Base-by-base conservation (phyloP, 148 eudicot genomes). In the Chenopodium suecicum region DNA sequence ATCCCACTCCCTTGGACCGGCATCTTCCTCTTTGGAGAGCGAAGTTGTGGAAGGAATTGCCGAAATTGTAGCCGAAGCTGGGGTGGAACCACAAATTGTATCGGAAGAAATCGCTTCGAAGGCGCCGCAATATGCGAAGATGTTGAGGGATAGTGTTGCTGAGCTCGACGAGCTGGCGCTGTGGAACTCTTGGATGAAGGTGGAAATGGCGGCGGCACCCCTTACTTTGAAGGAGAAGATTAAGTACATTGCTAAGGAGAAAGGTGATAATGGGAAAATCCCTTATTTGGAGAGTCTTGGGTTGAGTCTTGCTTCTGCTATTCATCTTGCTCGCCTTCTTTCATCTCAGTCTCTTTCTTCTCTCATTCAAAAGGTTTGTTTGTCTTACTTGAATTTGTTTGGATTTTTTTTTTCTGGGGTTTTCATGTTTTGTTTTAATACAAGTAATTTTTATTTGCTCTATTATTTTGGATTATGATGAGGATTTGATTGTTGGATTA, bases 221-320 rank as follows among this genome's bases (percentile, higher is more conserved):
- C 2, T 58, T 37, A 75, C 86, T 8, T 93, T 88, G 58, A 89
- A 86, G 83, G 88, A 84, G 66, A 95, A 93, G 81, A 87, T 91
- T 14, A 88, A 80, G 81, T 75, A 27, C 31, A 85, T 93, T 83
- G 97, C 88, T 17, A 86, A 65, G 72, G 88, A 85, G 70, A 95
- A 92, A 84, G 92, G 90, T 75, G 94, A 95, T 74, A 79, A 81
- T 63, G 98, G 98, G 20, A 83, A 87, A 74, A 88, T 95, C 27
- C 90, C 98, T 14, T 92, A 79, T n/a, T 85, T 95, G 83, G 98
- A 95, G 87, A 91, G 98, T 82, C 23, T 89, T 81, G 98, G 94
- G 10, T 81, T 95, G 9, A 77, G 87, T 73, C 84, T 95, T n/a
- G 74, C 93, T 66, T 84, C 89, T 44, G 90, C 97, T 6, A 82